Conservation (phyloP, 179 eudicot species). For the Drosera spatulata region DNA sequence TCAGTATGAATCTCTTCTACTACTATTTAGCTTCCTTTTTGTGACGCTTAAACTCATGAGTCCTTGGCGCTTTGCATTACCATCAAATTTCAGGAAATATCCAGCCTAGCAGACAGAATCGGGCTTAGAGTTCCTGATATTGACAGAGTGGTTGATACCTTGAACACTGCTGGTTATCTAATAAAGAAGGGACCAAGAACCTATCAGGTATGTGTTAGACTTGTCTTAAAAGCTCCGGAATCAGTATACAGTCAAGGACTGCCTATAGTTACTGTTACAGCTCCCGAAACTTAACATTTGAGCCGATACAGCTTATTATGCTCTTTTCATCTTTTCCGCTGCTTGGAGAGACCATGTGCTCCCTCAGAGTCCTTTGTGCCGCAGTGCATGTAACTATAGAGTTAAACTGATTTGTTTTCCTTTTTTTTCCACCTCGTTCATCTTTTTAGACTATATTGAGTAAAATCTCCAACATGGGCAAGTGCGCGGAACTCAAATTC, state of each 20-base stretch:
- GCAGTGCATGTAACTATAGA: background rate
- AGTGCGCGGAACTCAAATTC: no score
- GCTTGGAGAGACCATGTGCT: background rate
- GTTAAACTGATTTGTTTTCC: no score
- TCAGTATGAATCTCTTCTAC: conserved; percentile 37
- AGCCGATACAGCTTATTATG: background rate
- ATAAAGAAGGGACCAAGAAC: conserved; percentile 88
- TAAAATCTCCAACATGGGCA: no score
- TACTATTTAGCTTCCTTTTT: background rate
- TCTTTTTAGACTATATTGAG: no score
- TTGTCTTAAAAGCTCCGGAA: background rate
- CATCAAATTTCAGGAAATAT: conserved; percentile 63
- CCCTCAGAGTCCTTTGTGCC: background rate
- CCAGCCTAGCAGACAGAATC: conserved; percentile 87
- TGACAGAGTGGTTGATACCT: conserved; percentile 68
- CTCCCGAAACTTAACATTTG: background rate
- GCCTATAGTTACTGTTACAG: background rate
- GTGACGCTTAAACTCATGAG: background rate
- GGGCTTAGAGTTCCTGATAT: conserved; percentile 84
- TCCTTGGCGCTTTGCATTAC: background rate
- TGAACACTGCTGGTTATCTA: conserved; percentile 67
- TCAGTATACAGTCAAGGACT: background rate
- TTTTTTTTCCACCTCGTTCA: no score
- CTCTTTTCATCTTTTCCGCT: background rate
- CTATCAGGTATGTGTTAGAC: conserved; percentile 52